These are phyloP conservation scores for Kwoniella sp. DNA, from an alignment of 768 basidiomycete genomes.

Conservation along the genomic window DNA sequence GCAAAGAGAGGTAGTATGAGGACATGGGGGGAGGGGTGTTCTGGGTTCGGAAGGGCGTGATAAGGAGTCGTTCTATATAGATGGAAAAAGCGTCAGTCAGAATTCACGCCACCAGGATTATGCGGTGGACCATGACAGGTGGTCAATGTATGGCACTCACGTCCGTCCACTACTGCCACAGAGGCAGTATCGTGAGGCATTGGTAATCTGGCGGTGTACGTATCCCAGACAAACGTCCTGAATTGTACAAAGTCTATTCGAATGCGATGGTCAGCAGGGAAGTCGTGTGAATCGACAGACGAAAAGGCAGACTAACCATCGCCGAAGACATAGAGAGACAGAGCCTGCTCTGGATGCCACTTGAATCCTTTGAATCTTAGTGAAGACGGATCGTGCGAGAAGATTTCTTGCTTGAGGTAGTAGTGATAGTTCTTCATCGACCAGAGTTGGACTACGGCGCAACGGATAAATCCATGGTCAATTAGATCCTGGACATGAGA, in stretches of 20 bases:
- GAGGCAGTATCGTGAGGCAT: constrained; percentile 77
- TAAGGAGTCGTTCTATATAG: constrained; percentile 72
- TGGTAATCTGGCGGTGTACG: constrained; percentile 63
- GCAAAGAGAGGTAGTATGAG: constrained; percentile 60
- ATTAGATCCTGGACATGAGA: too few species aligned
- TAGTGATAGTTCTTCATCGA: constrained; percentile 93
- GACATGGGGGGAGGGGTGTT: constrained; percentile 99
- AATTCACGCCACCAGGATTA: background rate
- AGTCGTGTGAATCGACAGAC: background rate
- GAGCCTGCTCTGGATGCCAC: constrained; percentile 85
- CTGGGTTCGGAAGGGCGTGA: constrained; percentile 91
- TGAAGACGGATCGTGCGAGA: constrained; percentile 23
- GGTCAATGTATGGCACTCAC: constrained; percentile 59
- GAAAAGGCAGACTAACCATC: constrained; percentile 60
- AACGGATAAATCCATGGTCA: background rate
- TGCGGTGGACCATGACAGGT: too few species aligned
- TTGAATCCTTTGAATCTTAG: constrained; percentile 68
- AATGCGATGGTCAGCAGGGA: background rate
- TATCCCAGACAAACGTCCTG: constrained; percentile 76
- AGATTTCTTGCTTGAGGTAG: constrained; percentile 91
- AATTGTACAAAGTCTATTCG: constrained; percentile 59
- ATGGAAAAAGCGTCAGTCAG: background rate
- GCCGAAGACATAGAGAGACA: constrained; percentile 69
- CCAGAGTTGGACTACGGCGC: constrained; percentile 82
- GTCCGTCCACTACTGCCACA: constrained; percentile 85